Conservation (phyloP, 306 rosid species). For the Citrullus mucosospermus region DNA sequence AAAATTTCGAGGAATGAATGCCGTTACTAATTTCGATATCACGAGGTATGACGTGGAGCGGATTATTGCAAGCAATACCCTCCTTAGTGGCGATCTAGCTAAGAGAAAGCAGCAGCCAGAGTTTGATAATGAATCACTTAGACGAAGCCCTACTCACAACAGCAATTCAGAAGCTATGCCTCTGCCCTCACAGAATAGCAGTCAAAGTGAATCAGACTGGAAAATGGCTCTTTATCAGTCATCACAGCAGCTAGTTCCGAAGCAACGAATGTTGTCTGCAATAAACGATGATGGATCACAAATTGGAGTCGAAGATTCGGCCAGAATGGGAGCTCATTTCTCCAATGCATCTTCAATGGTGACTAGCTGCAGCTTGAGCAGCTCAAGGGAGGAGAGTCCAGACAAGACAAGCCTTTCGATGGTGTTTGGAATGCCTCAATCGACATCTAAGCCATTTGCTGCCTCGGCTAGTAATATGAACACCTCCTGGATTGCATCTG, state of each 20-base stretch:
- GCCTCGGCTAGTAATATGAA: background rate
- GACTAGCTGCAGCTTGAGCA: conserved; percentile 51
- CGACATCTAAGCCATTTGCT: conserved; percentile 31
- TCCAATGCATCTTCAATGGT: conserved; percentile 69
- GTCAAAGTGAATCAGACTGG: conserved; percentile 39
- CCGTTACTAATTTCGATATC: conserved; percentile 79
- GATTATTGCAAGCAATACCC: conserved; percentile 65
- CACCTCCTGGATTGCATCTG: conserved; percentile 6
- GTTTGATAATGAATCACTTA: conserved; percentile 20
- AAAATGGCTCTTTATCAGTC: conserved; percentile 40
- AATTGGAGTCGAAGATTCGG: background rate
- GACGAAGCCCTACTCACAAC: conserved; percentile 7
- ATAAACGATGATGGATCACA: background rate
- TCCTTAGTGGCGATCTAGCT: conserved; percentile 63
- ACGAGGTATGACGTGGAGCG: conserved; percentile 77
- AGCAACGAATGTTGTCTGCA: background rate
- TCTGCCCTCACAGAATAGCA: conserved; percentile 22
- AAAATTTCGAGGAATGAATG: conserved; percentile 68
- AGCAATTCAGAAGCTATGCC: background rate
- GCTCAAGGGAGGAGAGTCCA: conserved; percentile 38
- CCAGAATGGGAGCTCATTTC: conserved; percentile 28
- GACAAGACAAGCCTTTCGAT: conserved; percentile 38
- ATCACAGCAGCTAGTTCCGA: conserved; percentile 20
- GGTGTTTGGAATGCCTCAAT: conserved; percentile 36
- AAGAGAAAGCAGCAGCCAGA: conserved; percentile 22